Evolutionary conservation across 202 grass and related monocot genomes (phyloP), one percentile per base, ranked within the genome.

Genomic region (Setaria italica): DNA sequence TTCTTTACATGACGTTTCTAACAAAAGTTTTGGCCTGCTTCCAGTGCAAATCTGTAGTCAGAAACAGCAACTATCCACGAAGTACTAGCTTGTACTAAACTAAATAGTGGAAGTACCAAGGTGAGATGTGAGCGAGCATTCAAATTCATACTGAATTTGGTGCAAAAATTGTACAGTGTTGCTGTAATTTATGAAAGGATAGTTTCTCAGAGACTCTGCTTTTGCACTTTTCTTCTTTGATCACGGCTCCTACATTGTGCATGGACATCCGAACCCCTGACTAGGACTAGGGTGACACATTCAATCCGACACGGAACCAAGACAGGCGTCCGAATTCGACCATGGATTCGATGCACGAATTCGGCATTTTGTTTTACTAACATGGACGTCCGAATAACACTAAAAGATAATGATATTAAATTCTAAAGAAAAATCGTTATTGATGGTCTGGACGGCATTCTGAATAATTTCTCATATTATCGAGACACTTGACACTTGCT

Each of bases 101-200:
- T 63, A 70, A 83, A 89, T 89, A 89, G 87, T 89, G 80, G 69
- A 82, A 75, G 25, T 74, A 60, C 41, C 13, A 49, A 2, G 50
- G 73, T 39, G 66, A 30, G 16, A 78, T 70, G 9, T 50, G 48
- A 67, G 63, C 4, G 0, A 59, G 33, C 56, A 49, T 34, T 67
- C 65, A 58, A 72, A 11, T 64, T 85, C 55, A 65, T 62, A 45
- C 39, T 42, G 39, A 51, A 17, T 77, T 80, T 72, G 57, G 53
- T 80, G 62, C 29, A 2, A 66, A 67, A 73, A 48, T n/a, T 77
- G 37, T 75, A 70, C 29, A 81, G 15, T 13, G 4, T 1, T 67
- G 34, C 7, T 81, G 21, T 60, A 1, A 55, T 29, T 0, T 81
- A 6, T 42, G 46, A 21, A 67, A 32, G 29, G 51, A n/a, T 16